Base-by-base conservation (phyloP, 768 basidiomycete genomes). In the Kwoniella botswanensis region DNA sequence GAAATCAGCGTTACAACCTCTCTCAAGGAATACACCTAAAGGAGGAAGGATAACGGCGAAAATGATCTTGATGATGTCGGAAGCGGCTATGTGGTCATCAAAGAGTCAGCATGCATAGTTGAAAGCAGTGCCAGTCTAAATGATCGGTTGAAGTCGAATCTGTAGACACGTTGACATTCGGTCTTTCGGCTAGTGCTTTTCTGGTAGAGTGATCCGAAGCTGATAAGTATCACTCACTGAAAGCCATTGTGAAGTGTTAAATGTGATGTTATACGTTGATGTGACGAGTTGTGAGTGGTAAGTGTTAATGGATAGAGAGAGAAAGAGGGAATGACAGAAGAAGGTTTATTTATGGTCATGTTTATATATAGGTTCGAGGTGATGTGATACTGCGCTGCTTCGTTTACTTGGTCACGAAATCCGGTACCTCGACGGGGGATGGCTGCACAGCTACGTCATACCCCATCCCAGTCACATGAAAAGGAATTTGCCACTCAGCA, bases 1-100 rank as follows among this genome's bases (percentile, higher is more conserved):
- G 55, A 95, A 84, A 82, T 94, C 93, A 22, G 88, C 88, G 44
- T 86, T 85, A 81, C 93, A 94, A 26, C 94, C 94, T 64, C 92
- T 88, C 85, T 95, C 93, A 26, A 95, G 85, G 85, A 94, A 93
- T 26, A 96, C 94, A 67, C 90, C 93, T 2, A 96, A 80, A 69
- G 94, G 94, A 22, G 78, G 78, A 42, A 79, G 71, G 71, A 79
- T 74, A 71, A 79, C 63, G 50, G 78, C 78, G 44, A 79, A 63
- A 50, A 80, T 63, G 77, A 80, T 80, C 79, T 80, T 80, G 75
- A 80, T 35, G 71, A 80, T 80, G 53, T 80, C 79, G 63, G 68
- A 65, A 70, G 74, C 75, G 66, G 78, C 75, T 76, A 59, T 58
- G 53, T 35, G 46, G 7, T 35, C 35, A 56, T 22, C 22, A 62